Conservation (phyloP, 1,284 basidiomycete genomes). For the Phellopilus nigrolimitatus region DNA sequence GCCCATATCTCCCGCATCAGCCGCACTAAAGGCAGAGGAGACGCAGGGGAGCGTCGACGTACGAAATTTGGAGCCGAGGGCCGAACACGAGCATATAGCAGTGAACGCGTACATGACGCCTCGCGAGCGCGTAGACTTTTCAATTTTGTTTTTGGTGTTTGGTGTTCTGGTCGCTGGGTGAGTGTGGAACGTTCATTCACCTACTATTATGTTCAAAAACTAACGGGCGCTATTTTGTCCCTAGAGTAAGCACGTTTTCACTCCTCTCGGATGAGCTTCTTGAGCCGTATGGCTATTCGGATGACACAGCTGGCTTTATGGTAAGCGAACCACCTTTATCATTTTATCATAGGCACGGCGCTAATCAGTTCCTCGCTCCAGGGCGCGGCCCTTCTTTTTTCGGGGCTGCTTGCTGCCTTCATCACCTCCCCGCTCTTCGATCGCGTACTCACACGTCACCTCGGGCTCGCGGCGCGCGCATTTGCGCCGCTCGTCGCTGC, state of each 20-base stretch:
- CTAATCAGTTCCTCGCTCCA: not conserved
- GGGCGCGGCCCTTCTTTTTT: slow-evolving; percentile 60
- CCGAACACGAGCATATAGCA: slow-evolving; percentile 30
- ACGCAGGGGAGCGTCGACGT: too few relatives aligned
- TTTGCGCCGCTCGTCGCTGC: slow-evolving; percentile 55
- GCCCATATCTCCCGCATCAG: too few relatives aligned
- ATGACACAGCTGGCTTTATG: slow-evolving; percentile 58
- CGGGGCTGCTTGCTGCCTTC: slow-evolving; percentile 63
- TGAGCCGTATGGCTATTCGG: slow-evolving; percentile 67
- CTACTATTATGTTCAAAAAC: not conserved
- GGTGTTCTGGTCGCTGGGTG: slow-evolving; percentile 60
- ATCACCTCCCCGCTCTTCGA: slow-evolving; percentile 71
- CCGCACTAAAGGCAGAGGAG: slow-evolving; percentile 12
- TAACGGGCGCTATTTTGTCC: not conserved
- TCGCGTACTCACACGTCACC: slow-evolving; percentile 65
- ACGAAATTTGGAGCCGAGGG: too few relatives aligned
- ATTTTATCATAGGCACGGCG: not conserved
- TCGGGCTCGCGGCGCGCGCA: slow-evolving; percentile 55
- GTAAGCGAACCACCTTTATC: slow-evolving; percentile 1
- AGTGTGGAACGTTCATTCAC: slow-evolving; percentile 31
- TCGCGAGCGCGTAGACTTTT: slow-evolving; percentile 66
- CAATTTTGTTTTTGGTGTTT: slow-evolving; percentile 53
- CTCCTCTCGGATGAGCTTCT: slow-evolving; percentile 64
- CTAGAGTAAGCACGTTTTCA: slow-evolving; percentile 45
- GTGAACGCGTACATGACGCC: slow-evolving; percentile 50